phyloP scores from a whole-genome alignment of 148 eudicot species.

The Arctostaphylos glauca region DNA sequence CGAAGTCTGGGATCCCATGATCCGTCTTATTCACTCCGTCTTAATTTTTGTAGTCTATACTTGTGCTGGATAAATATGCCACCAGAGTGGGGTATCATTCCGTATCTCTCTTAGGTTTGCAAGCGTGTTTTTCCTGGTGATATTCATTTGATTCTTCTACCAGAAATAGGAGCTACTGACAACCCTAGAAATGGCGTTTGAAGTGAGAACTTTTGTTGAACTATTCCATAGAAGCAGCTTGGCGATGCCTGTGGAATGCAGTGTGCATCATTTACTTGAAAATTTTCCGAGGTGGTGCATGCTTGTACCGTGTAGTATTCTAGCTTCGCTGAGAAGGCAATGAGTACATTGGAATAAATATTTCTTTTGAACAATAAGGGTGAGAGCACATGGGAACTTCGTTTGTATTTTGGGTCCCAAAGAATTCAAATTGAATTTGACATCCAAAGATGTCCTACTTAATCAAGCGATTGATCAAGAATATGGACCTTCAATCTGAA shows the following conservation, averaged over 20 bases:
- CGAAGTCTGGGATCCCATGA: neutral
- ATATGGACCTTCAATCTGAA: neutral
- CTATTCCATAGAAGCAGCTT: neutral
- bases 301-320: neutral
- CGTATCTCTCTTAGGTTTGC: too few relatives aligned
- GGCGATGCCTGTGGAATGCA: neutral
- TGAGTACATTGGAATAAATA: neutral
- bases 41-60: neutral
- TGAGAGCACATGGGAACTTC: neutral
- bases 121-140: too few relatives aligned
- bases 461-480: neutral
- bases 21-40: neutral
- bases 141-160: neutral
- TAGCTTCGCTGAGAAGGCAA: neutral
- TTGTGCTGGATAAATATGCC: neutral
- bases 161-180: neutral
- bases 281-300: neutral
- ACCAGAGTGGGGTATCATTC: neutral
- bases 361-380: neutral
- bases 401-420: neutral
- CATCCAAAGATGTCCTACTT: neutral
- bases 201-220: neutral
- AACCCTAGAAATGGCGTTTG: neutral
- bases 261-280: neutral
- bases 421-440: neutral